Conservation (phyloP, 2,329 filamentous ascomycete species). For the Ophiocordyceps camponoti-rufipedis region DNA sequence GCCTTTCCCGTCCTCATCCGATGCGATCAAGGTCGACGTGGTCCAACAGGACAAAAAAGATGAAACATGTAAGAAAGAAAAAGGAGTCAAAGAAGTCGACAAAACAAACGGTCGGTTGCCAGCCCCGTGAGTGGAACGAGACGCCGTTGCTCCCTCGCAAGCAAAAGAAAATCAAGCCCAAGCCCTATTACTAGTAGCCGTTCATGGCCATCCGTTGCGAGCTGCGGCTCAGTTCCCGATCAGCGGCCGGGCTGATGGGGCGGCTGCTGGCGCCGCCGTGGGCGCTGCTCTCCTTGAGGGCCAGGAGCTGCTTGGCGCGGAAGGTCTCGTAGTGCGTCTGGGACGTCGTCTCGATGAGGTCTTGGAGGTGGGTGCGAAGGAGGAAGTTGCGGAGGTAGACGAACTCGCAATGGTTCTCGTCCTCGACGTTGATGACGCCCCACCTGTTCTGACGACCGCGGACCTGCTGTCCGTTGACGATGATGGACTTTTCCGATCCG, state of each 20-base stretch:
- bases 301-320: conserved; percentile 96
- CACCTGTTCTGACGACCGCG: conserved; percentile 96
- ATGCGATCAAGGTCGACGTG: no score
- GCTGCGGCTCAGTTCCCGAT: conserved; percentile 89
- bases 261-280: conserved; percentile 60
- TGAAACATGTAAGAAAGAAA: conserved; percentile 7
- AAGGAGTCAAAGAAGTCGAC: conserved; percentile 2
- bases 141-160: conserved; percentile 16
- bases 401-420: conserved; percentile 99
- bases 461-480: conserved; percentile 93
- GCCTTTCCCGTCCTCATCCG: no score
- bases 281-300: conserved; percentile 93
- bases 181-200: conserved; percentile 52
- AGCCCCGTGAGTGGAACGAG: conserved; percentile 10
- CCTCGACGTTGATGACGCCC: conserved; percentile 98
- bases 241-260: conserved; percentile 88
- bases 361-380: conserved; percentile 93
- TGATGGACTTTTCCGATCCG: conserved; percentile 94
- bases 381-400: conserved; percentile 97
- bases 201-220: conserved; percentile 98
- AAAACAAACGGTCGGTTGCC: conserved; percentile 1
- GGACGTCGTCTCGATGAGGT: conserved; percentile 96
- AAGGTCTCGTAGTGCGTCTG: conserved; percentile 99
- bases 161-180: conserved; percentile 10
- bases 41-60: no score